Evolutionary conservation across 805 yeast species (phyloP), one percentile per base, ranked within the genome.

Genomic region (Jamesozyma rosinii): DNA sequence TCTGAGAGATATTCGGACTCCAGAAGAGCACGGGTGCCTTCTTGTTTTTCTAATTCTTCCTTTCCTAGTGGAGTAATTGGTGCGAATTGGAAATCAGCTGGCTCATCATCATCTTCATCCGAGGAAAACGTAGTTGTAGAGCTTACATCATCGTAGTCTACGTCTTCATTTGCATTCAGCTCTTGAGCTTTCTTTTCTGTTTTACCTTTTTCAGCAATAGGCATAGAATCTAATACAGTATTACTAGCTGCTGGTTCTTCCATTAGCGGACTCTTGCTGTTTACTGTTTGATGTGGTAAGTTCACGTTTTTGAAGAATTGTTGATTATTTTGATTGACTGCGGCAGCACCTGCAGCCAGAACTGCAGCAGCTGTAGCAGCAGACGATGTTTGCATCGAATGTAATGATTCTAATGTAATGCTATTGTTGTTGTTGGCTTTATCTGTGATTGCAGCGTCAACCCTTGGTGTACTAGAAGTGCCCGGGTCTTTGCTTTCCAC

Each of bases 261-360:
- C 5, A 6, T 18, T 6, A 20, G 9, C 8, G 37, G 5, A 32
- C 17, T 9, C 17, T 19, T 17, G 19, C 17, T 35, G 29, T 14
- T 27, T 13, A 11, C 9, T 17, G 15, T 13, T 14, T 34, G 17
- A 24, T 21, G 35, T 20, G 17, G 27, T 31, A 19, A 33, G 10
- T 40, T 40, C 20, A 35, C 37, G 36, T 38, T 42, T 43, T 43
- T 49, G 27, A 48, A 48, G 27, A 50, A 49, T 31, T 52, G 53
- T 41, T 51, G 55, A 41, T 54, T 53, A 37, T 53, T 54, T 36
- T 51, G 48, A 34, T 48, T 49, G 6, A 50, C 57, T 10, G 56
- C 57, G 18, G 56, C 57, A 5, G 59, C 54, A 15, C 57, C 57
- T 3, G 57, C 57, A 15, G 58, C 57, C 13, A 54, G 34, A 2